A percentile compares a stretch with the other conserved stretches of the same genome.
These are phyloP conservation scores for Hamigera avellanea DNA, from an alignment of 495 filamentous ascomycete genomes.

Conservation along the genomic window DNA sequence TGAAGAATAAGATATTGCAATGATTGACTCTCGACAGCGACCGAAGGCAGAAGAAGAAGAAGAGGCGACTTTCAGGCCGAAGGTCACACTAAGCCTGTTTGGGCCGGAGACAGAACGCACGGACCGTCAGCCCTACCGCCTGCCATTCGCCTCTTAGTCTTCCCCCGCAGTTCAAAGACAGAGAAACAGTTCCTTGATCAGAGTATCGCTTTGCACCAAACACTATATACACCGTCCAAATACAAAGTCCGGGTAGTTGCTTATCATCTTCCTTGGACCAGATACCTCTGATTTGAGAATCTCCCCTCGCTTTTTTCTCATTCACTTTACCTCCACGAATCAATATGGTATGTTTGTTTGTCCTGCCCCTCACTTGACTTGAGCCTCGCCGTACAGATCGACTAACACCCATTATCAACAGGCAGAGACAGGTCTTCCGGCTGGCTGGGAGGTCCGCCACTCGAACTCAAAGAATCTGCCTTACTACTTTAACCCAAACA, in stretches of 20 bases:
- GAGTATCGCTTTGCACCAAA: no score
- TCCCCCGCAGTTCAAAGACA: neutral
- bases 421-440: slow-evolving; percentile 71
- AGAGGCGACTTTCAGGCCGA: neutral
- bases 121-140: neutral
- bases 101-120: neutral
- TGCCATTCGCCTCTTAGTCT: neutral
- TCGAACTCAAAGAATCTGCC: slow-evolving; percentile 95
- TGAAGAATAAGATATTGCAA: neutral
- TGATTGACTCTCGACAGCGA: neutral
- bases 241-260: no score
- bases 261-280: no score
- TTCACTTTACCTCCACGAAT: neutral
- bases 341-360: slow-evolving; percentile 5
- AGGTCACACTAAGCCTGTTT: slow-evolving; percentile 1
- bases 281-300: no score
- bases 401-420: slow-evolving; percentile 9
- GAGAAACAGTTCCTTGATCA: no score
- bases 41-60: neutral
- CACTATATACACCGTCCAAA: no score
- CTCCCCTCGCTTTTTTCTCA: no score
- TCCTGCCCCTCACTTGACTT: slow-evolving; percentile 8
- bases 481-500: slow-evolving; percentile 86
- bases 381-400: neutral
- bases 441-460: slow-evolving; percentile 86